Base-by-base conservation (phyloP, 2,329 filamentous ascomycete genomes). In the Aspergillus sergii region DNA sequence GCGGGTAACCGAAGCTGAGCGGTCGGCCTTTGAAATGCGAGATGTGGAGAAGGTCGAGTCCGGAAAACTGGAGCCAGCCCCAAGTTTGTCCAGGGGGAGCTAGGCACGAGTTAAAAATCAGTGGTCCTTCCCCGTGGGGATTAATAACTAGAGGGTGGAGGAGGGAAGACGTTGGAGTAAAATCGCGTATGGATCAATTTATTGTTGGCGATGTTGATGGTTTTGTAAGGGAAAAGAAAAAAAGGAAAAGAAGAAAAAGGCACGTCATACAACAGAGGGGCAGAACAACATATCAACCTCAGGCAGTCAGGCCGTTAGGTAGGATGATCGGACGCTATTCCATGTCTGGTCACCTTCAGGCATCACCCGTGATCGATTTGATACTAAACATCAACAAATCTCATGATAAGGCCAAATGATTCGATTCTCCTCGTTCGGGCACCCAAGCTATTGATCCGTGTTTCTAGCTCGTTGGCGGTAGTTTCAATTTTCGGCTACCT, bases 1-100 rank as follows among this genome's bases (percentile, higher is more conserved):
- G 59, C 34, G 41, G 56, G 30, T 45, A 53, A 50, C 46, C 45
- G 53, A 60, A 43, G 28, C 46, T 34, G 34, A 26, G 51, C 63
- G 64, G 63, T 65, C 63, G 63, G 61, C 58, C 45, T 65, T 63
- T 66, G 64, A 64, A 45, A 45, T 57, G n/a, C 53, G 62, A 59
- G 51, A 60, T 55, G 62, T 64, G 64, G 60, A 66, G 62, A 61
- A 60, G 23, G n/a, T 48, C 34, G n/a, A 64, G 45, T 57, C 39
- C 45, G 51, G 60, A 57, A 45, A 59, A 54, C 57, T 63, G 61
- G 62, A 62, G 53, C 51, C 43, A 23, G 56, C 50, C 56, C 59
- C 55, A 51, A 30, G 59, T 55, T 64, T 62, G 32, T 41, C 57
- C 50, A 60, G 50, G 57, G 51, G 50, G 55, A 58, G 41, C 64